phyloP scores from a whole-genome alignment of 768 basidiomycete genomes.

The Lentinula detonsa region DNA sequence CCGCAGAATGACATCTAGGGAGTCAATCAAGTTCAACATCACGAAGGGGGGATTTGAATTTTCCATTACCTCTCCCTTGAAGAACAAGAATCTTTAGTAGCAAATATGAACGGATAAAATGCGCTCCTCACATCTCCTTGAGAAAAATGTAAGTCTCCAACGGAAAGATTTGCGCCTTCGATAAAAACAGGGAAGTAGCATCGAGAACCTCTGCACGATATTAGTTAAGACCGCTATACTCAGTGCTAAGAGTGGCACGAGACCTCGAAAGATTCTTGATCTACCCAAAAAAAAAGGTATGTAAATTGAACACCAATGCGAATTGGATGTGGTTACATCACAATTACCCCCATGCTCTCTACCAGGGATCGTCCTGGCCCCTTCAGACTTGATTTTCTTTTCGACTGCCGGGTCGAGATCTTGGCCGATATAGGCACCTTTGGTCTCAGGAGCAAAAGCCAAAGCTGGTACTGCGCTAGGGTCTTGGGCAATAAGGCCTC shows the following conservation, averaged over 20 bases:
- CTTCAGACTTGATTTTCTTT: conserved; percentile 55
- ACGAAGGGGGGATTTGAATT: neutral
- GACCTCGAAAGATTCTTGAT: conserved; percentile 72
- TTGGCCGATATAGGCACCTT: conserved; percentile 66
- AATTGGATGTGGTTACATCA: conserved; percentile 37
- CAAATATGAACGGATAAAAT: neutral
- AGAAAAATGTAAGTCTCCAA: conserved; percentile 76
- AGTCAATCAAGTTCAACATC: neutral
- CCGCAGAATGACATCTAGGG: conserved; percentile 65
- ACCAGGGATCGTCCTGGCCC: conserved; percentile 70
- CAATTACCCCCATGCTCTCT: conserved; percentile 80
- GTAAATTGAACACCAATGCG: neutral
- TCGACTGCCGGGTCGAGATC: conserved; percentile 40
- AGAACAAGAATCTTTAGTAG: neutral
- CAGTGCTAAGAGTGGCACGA: neutral
- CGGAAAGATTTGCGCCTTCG: conserved; percentile 68
- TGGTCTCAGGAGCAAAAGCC: conserved; percentile 55
- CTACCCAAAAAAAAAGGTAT: conserved; percentile 23
- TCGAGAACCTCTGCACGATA: conserved; percentile 45
- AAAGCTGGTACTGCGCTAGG: conserved; percentile 52
- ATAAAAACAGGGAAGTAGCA: conserved; percentile 78
- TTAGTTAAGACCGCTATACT: neutral
- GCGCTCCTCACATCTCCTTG: conserved; percentile 54
- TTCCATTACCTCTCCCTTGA: conserved; percentile 48
- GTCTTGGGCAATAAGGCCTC: conserved; percentile 51